These are phyloP conservation scores for Leptodermis oblonga DNA, from an alignment of 257 asterid genomes.

Conservation along the genomic window DNA sequence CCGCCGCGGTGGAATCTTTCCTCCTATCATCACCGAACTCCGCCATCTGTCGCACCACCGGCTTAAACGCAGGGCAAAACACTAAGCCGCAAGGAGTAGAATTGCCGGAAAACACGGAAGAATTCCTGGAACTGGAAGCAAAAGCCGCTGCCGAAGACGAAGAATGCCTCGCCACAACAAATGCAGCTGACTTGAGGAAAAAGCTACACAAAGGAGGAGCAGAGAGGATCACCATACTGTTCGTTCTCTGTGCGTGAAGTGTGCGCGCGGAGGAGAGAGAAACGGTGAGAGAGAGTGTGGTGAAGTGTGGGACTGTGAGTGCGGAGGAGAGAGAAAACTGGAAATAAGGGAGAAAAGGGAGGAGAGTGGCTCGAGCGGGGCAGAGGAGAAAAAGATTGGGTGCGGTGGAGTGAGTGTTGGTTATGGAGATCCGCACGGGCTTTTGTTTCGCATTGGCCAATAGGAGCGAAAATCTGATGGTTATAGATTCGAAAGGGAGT, in stretches of 20 bases:
- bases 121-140: not conserved
- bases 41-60: constrained; percentile 39
- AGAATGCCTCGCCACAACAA: constrained; percentile 24
- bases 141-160: not conserved
- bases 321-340: not conserved
- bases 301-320: constrained; percentile 3
- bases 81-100: constrained; percentile 3
- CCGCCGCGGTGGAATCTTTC: constrained; percentile 24
- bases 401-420: constrained; percentile 16
- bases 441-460: constrained; percentile 14
- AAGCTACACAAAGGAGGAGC: constrained; percentile 24
- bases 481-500: not conserved
- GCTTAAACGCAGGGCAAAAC: constrained; percentile 36
- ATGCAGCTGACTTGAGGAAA: constrained; percentile 23
- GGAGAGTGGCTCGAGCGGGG: constrained; percentile 11
- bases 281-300: not conserved
- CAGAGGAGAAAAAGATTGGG: constrained; percentile 19
- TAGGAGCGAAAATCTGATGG: not conserved
- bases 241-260: not conserved
- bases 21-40: no score
- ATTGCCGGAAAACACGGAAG: constrained; percentile 21
- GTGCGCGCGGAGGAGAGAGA: constrained; percentile 8
- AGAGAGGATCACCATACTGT: constrained; percentile 46
- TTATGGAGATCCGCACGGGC: constrained; percentile 21
- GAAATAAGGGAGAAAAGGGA: not conserved